Evolutionary conservation across 441 rosid species (phyloP).

Genomic region (Viola pubescens): DNA sequence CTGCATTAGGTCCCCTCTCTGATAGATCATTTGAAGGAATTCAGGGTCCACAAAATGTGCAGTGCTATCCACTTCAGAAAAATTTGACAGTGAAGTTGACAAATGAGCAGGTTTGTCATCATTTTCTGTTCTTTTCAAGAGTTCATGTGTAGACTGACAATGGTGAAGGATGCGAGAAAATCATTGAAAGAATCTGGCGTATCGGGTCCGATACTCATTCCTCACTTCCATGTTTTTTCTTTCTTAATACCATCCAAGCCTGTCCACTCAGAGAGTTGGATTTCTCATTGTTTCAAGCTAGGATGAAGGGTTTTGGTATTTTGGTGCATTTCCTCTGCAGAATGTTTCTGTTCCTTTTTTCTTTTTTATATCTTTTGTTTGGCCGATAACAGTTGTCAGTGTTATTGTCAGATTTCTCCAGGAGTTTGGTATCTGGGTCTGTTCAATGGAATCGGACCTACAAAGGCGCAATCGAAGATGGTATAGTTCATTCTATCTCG

Average conservation of each 20-base stretch:
- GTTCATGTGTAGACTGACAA: too few species aligned
- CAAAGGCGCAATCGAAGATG: conserved; percentile 89
- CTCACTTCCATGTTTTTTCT: too few species aligned
- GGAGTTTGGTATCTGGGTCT: conserved; percentile 90
- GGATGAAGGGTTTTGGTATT: too few species aligned
- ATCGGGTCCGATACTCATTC: too few species aligned
- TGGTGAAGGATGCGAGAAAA: too few species aligned
- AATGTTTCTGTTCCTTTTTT: conserved; percentile 1
- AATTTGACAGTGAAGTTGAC: conserved; percentile 56
- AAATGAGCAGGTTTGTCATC: conserved; percentile 68
- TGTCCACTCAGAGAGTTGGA: too few species aligned
- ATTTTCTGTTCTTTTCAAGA: not conserved
- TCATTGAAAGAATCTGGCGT: too few species aligned
- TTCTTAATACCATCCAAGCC: too few species aligned
- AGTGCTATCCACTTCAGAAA: conserved; percentile 82
- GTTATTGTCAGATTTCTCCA: conserved; percentile 57
- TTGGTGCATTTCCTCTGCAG: too few species aligned
- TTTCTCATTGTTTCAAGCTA: too few species aligned
- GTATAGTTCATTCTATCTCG: conserved; percentile 27
- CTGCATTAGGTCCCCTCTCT: conserved; percentile 35
- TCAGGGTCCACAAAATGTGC: conserved; percentile 48
- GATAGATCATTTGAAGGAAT: conserved; percentile 52
- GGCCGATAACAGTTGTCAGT: conserved; percentile 6
- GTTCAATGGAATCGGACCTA: conserved; percentile 84
- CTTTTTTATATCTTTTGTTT: not conserved